Base-by-base conservation (phyloP, 2,329 filamentous ascomycete species). In the Diaporthe citriasiana region DNA sequence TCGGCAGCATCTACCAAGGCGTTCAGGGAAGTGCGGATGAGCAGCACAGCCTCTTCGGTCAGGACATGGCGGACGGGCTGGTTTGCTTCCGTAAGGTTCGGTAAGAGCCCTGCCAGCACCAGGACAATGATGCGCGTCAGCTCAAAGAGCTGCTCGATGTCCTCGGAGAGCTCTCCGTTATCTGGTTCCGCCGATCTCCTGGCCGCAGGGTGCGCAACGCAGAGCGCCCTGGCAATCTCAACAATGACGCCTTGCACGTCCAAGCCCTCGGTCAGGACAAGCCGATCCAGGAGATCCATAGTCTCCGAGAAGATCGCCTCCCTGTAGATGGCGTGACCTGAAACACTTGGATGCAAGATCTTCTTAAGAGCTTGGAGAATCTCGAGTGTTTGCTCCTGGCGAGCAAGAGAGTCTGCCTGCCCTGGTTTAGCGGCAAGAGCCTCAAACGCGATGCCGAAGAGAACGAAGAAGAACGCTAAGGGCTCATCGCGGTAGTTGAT, bases 401-500 rank as follows among this genome's bases (percentile, higher is more conserved):
- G 91, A 5, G 92, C 92, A 40, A 95, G 87, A 15, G 92, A 87
- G 77, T 93, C 92, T 45, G 85, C 86, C 65, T 89, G 87, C 30
- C 90, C 89, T 7, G 93, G 92, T 60, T 95, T 92, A 9, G 94
- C 95, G 10, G 96, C 96, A 30, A 99, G 89, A 25, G 97, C 96
- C 83, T 99, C 97, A 78, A 99, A 98, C 0, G 96, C 95, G 73
- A 99, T 92, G 15, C 97, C 97, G 79, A 98, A 99, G 0, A 99
- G 89, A 19, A 99, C 96, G 79, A 99, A 99, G 86, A 99, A 99
- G 87, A 99, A 99, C 0, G 97, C 97, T 1, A 98, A 95, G 0
- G 97, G 97, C 81, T 99, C 97, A 80, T 98, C 96, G 63, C 97
- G 94, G 82, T 99, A 99, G 82, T 98, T 98, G 85, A 99, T 98